Conservation (phyloP, 2,329 filamentous ascomycete species). For the Bipolaris cookei region DNA sequence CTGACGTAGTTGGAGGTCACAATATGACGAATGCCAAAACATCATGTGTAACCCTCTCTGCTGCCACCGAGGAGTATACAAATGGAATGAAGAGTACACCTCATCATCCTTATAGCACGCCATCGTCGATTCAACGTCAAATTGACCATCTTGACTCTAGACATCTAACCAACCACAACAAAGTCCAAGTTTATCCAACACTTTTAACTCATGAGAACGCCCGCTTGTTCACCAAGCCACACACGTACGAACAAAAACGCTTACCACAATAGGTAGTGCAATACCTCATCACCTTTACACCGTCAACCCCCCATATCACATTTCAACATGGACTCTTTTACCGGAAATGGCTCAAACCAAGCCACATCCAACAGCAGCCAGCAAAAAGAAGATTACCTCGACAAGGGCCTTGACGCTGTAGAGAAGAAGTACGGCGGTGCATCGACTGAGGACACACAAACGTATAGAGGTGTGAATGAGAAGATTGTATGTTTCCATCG, state of each 20-base stretch:
- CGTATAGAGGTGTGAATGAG: constrained; percentile 50
- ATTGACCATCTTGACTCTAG: too few species aligned
- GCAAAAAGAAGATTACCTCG: constrained; percentile 20
- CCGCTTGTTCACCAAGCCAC: not conserved
- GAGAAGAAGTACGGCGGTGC: constrained; percentile 55
- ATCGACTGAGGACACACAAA: constrained; percentile 41
- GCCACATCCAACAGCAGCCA: constrained; percentile 7
- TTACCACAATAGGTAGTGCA: not conserved
- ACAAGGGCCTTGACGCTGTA: constrained; percentile 25
- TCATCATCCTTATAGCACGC: not conserved
- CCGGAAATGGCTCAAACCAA: not conserved
- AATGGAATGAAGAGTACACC: not conserved
- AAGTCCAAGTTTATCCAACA: not conserved
- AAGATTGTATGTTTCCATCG: constrained; percentile 40
- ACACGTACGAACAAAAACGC: not conserved
- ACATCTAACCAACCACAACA: not conserved
- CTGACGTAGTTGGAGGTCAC: constrained; percentile 3
- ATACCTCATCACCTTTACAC: not conserved
- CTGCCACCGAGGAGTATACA: not conserved
- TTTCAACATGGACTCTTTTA: constrained; percentile 11
- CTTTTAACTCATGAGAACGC: not conserved
- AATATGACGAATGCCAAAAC: constrained; percentile 3
- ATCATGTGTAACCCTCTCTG: not conserved
- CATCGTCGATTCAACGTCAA: constrained; percentile 2
- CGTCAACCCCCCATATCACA: too few species aligned